Conservation (phyloP, 805 yeast genomes). For the Limtongia smithiae region DNA sequence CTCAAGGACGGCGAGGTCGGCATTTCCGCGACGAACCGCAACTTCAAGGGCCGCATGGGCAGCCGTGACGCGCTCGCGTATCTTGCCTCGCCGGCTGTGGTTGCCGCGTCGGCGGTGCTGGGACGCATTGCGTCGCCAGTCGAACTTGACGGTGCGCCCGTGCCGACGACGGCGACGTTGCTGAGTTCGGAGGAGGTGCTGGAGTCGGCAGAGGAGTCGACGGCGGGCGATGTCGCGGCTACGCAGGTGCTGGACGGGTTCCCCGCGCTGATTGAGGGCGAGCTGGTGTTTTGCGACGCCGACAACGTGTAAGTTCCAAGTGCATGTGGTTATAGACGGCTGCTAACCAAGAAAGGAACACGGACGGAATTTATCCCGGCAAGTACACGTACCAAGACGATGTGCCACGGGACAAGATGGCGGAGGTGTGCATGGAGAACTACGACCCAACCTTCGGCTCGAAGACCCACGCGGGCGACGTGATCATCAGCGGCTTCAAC, state of each 20-base stretch:
- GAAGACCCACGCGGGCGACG: constrained; percentile 83
- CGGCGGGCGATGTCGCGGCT: constrained; percentile 41
- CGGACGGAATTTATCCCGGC: constrained; percentile 99
- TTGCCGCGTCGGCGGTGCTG: constrained; percentile 95
- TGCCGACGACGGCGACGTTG: constrained; percentile 34
- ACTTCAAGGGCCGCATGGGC: constrained; percentile 99
- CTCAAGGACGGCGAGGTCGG: constrained; percentile 96
- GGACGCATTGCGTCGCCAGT: constrained; percentile 93
- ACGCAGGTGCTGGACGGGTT: constrained; percentile 85
- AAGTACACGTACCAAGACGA: constrained; percentile 98
- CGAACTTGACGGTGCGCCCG: constrained; percentile 59
- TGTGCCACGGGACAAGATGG: constrained; percentile 92
- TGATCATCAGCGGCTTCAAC: constrained; percentile 86
- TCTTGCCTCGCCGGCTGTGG: constrained; percentile 95
- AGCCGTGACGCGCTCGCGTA: constrained; percentile 93
- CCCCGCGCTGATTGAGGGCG: constrained; percentile 87
- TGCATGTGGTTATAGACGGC: no score
- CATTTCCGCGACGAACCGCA: constrained; percentile 96
- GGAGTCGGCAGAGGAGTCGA: constrained; percentile 36
- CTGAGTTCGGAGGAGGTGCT: constrained; percentile 36
- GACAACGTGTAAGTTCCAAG: constrained; percentile 48
- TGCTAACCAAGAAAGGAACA: no score
- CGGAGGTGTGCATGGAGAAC: constrained; percentile 98
- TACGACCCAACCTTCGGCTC: constrained; percentile 84
- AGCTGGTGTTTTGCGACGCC: constrained; percentile 90